Evolutionary conservation across 2,329 filamentous ascomycete genomes (phyloP), one percentile per base, ranked within the genome.

Genomic region (Cercospora zeina): DNA sequence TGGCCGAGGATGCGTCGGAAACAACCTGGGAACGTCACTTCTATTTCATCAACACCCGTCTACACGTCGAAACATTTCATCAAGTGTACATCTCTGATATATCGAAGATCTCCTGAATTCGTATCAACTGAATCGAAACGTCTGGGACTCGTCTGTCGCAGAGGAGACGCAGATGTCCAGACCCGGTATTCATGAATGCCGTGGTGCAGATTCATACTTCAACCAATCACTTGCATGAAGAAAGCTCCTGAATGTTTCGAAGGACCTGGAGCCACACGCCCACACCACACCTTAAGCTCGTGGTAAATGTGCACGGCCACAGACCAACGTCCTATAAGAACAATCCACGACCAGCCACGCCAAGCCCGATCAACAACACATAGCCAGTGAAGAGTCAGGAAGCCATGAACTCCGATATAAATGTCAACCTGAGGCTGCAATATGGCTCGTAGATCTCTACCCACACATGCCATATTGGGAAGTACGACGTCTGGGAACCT

Each of bases 401-500:
- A 13, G 49, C 49, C n/a, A n/a, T 53, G n/a, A 53, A 53, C 49
- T 53, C 30, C 34, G 27, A 53, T 13, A 33, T 53, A 53, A 33
- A 19, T 34, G 27, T 31, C 8, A 34, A 49, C 31, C 49, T 53
- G 24, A 34, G 49, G 49, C 49, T 31, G 27, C 27, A 34, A 27
- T 53, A 27, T 19, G 49, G 27, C 49, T 53, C 49, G 49, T 27
- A 34, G 49, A 53, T 53, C 49, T 34, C 42, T 33, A 53, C 31
- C 49, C 49, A 53, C 49, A 53, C 49, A 53, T 53, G 19, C 49
- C 49, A 34, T 4, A 53, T 53, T 53, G 9, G 49, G 49, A 34
- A 34, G 42, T 49, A 49, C 42, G 42, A 49, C 24, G 19, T 49
- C 21, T 27, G 21, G 3, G 6, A 6, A 49, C 21, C 42, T 49